Conservation (phyloP, 2,329 filamentous ascomycete species). For the Fusarium veterinarium region DNA sequence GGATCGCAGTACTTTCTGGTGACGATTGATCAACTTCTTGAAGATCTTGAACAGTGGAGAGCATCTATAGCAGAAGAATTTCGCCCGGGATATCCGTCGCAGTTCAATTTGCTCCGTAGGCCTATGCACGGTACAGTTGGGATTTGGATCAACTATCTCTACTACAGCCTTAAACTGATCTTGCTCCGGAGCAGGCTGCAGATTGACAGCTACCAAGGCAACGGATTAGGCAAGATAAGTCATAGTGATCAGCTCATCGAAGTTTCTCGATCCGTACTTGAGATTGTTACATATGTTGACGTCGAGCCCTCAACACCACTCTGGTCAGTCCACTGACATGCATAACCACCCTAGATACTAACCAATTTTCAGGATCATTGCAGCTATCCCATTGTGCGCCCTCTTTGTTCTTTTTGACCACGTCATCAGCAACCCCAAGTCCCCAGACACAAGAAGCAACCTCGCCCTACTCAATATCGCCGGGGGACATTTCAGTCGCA, state of each 20-base stretch:
- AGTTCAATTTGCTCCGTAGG: background rate
- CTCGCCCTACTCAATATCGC: constrained; percentile 38
- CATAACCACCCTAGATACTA: fast-evolving
- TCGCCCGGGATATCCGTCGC: background rate
- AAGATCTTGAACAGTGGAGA: constrained; percentile 35
- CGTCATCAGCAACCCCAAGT: constrained; percentile 31
- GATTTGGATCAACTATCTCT: constrained; percentile 37
- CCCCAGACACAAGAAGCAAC: constrained; percentile 25
- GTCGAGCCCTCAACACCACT: constrained; percentile 36
- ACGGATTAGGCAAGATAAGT: background rate
- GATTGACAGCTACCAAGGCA: background rate
- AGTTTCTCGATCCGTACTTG: constrained; percentile 29
- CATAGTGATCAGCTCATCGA: constrained; percentile 13
- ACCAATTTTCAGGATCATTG: constrained; percentile 21
- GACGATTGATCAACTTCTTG: constrained; percentile 16
- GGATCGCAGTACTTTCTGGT: constrained; percentile 4
- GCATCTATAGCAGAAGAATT: constrained; percentile 19
- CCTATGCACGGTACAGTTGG: constrained; percentile 12
- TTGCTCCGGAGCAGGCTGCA: constrained; percentile 23
- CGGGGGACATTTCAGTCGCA: constrained; percentile 33
- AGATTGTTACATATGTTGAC: constrained; percentile 37
- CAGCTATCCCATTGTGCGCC: constrained; percentile 34
- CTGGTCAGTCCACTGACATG: constrained; percentile 1
- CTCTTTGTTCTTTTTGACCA: constrained; percentile 40
- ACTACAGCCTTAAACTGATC: constrained; percentile 34